Base-by-base conservation (phyloP, 1,284 basidiomycete species). In the Vanrija pseudolonga region DNA sequence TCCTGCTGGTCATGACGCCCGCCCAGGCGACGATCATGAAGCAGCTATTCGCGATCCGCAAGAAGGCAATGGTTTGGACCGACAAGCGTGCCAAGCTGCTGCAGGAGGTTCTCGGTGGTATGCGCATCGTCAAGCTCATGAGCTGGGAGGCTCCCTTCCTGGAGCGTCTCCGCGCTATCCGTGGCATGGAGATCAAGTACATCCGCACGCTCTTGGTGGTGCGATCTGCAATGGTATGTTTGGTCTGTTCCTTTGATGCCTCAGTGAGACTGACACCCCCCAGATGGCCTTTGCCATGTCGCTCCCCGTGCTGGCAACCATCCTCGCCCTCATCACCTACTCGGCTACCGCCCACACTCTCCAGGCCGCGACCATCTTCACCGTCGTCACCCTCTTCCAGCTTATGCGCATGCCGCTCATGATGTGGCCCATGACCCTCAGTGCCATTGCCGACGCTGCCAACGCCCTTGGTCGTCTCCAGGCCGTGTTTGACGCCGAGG, bases 51-150 rank as follows among this genome's bases (percentile, higher is more conserved):
- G 73, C 68, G 3, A 71, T 88, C 45, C 83, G 93, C 17, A 80
- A 81, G 57, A 87, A 87, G 67, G 85, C 85, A 41, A 95, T 96
- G 89, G 72, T 78, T 3, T 97, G 89, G 89, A 97, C 93, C 23
- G 81, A 83, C 67, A 61, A 80, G 59, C 72, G 79, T 12, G 76
- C 73, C 12, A 78, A 93, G 65, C 67, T 80, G 6, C 69, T 80
- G 1, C 75, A 76, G 56, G 80, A 80, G 60, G 79, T 94, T 4
- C 75, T 95, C 2, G 85, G 86, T 18, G 89, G 89, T 0, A 92
- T 94, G 83, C 86, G 88, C 63, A 82, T 94, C 52, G 88, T 94
- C 80, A 96, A 95, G 73, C 87, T 87, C 73, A 73, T 74, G 71
- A 73, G 76, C 0, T 80, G 79, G 79, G 78, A 81, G 61, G 57